A percentile compares a stretch with the other conserved stretches of the same genome.
Evolutionary conservation across 257 asterid genomes (phyloP).

Genomic region (Capsicum chinense): DNA sequence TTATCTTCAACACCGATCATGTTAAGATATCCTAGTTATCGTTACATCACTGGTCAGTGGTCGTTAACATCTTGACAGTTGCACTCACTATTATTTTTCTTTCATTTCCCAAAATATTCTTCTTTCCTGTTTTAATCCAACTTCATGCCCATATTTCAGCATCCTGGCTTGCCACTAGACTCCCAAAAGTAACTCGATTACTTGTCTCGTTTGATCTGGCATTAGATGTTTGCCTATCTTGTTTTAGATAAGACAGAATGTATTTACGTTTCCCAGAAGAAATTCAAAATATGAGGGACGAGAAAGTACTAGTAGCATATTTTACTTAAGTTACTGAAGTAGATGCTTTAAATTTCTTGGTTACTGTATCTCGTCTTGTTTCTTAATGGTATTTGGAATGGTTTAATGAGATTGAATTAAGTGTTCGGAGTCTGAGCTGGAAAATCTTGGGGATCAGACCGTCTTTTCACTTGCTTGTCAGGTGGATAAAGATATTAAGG

Average conservation of each 20-base stretch:
- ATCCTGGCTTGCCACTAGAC: not conserved
- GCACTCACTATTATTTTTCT: not conserved
- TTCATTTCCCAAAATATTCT: not conserved
- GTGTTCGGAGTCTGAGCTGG: not conserved
- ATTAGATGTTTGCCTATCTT: not conserved
- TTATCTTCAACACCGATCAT: not conserved
- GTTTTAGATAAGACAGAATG: not conserved
- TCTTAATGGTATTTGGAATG: not conserved
- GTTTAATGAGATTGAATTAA: not conserved
- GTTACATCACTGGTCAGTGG: not conserved
- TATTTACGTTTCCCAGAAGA: not conserved
- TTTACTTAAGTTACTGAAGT: not conserved
- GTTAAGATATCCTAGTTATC: not conserved
- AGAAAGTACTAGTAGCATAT: not conserved
- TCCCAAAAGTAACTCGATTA: not conserved
- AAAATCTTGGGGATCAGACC: not conserved
- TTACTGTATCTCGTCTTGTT: not conserved
- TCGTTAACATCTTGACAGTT: not conserved
- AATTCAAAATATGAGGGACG: not conserved
- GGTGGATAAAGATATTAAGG: not conserved
- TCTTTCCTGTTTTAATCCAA: not conserved
- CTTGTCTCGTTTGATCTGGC: not conserved
- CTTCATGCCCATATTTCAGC: slow-evolving; percentile 10
- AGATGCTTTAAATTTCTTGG: slow-evolving; percentile 12
- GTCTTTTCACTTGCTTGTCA: not conserved